Conservation (phyloP, 1,139 yeast species). For the Diutina siamensis region DNA sequence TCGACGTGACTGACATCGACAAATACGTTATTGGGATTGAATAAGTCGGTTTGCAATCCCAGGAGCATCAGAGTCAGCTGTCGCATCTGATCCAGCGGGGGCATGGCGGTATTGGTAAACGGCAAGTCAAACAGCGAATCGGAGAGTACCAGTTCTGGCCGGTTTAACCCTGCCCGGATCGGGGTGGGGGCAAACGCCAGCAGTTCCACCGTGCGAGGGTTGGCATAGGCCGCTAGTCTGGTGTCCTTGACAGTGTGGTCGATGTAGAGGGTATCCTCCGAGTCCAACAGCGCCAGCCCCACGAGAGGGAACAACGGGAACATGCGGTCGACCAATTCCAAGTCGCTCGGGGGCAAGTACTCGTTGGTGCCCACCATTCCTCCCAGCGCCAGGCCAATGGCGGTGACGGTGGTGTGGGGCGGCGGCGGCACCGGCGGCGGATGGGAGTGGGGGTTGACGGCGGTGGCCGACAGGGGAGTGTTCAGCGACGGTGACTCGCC, state of each 20-base stretch:
- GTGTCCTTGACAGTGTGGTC: background rate
- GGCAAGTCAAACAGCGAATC: slow-evolving; percentile 5
- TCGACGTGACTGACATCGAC: background rate
- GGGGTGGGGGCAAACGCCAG: background rate
- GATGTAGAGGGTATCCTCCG: slow-evolving; percentile 7
- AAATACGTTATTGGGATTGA: background rate
- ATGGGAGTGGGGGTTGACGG: background rate
- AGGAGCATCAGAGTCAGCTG: background rate
- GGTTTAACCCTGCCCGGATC: background rate
- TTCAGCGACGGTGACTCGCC: background rate
- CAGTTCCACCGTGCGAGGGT: background rate
- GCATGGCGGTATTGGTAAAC: background rate
- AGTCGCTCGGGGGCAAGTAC: background rate
- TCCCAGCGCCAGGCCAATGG: background rate
- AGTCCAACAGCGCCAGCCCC: slow-evolving; percentile 33
- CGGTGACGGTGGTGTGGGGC: background rate
- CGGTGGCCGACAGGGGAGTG: background rate
- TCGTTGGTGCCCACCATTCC: background rate
- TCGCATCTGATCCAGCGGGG: slow-evolving; percentile 1
- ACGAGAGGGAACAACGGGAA: slow-evolving; percentile 44
- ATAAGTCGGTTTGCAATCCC: background rate
- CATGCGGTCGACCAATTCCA: slow-evolving; percentile 12
- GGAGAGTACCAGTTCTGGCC: slow-evolving; percentile 5
- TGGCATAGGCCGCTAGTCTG: background rate
- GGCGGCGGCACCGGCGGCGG: background rate